Conservation (phyloP, 2,329 filamentous ascomycete species). For the Cytospora paraplurivora region DNA sequence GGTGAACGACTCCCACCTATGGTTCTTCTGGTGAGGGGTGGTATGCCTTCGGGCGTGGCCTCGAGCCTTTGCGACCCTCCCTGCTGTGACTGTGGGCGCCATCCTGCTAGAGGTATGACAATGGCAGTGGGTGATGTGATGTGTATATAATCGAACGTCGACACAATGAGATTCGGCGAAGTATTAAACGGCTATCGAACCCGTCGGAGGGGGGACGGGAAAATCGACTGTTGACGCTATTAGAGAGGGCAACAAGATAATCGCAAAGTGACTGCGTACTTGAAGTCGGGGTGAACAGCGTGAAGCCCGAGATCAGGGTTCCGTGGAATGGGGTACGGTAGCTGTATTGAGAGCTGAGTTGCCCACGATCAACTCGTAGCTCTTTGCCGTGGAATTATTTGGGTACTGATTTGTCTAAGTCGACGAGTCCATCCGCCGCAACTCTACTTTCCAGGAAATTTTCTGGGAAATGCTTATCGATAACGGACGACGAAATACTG, state of each 20-base stretch:
- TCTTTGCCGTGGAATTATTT: not conserved
- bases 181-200: not conserved
- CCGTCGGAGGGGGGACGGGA: not conserved
- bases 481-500: not conserved
- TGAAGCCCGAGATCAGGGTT: not conserved
- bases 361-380: not conserved
- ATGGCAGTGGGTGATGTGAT: not conserved
- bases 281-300: not conserved
- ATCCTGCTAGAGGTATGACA: slow-evolving; percentile 46
- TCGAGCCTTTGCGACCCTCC: slow-evolving; percentile 68
- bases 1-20: slow-evolving; percentile 90
- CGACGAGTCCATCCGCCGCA: not conserved
- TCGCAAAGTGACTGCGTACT: not conserved
- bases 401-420: not conserved
- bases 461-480: not conserved
- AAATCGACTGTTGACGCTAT: not conserved
- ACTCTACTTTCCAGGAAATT: not conserved
- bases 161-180: not conserved
- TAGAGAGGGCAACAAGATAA: not conserved
- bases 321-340: not conserved
- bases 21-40: slow-evolving; percentile 77
- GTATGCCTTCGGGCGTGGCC: slow-evolving; percentile 63
- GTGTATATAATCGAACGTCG: not conserved
- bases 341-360: slow-evolving; percentile 1
- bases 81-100: slow-evolving; percentile 60